Evolutionary conservation across 306 rosid species (phyloP), one percentile per base, ranked within the genome.

Genomic region (Dryas alaskensis): DNA sequence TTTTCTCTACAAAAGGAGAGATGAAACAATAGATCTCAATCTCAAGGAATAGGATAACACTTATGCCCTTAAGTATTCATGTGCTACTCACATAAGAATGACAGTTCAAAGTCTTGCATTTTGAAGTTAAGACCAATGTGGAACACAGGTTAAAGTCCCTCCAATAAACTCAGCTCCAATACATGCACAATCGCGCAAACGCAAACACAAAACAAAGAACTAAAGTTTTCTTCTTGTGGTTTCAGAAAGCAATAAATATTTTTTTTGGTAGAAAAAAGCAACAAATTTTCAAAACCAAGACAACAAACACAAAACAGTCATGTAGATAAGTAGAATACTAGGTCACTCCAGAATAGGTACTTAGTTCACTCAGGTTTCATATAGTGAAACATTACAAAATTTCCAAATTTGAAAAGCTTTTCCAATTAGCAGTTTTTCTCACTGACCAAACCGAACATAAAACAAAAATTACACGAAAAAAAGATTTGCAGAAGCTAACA

Each of bases 81-180:
- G 19, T 11, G 7, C n/a, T 39, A 31, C 4, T 6, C n/a, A n/a
- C 9, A 60, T 60, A 3, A 3, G 43, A 31, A 5, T 31, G 65
- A 60, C 2, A 27, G 40, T 0, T 6, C 5, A 58, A 22, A 10
- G 40, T 58, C 62, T 9, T 11, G 8, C 65, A 31, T 37, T 59
- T 6, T 16, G 14, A 27, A 13, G 17, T 59, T 8, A 53, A 31
- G 37, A 31, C 37, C 37, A 31, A 31, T 31, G 37, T 31, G 37
- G 3, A 31, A 31, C 37, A 31, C 37, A 31, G 37, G 37, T 31
- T 31, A 31, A 31, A 31, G 9, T 12, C 31, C 31, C 6, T 7
- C 45, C 69, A 43, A 60, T 17, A 8, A 77, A 69, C 53, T 14
- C n/a, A 22, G 61, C 47, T 69, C 52, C 53, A 50, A 69, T 10